Evolutionary conservation across 2,329 filamentous ascomycete genomes (phyloP).

Genomic region (Karstenula rhodostoma): DNA sequence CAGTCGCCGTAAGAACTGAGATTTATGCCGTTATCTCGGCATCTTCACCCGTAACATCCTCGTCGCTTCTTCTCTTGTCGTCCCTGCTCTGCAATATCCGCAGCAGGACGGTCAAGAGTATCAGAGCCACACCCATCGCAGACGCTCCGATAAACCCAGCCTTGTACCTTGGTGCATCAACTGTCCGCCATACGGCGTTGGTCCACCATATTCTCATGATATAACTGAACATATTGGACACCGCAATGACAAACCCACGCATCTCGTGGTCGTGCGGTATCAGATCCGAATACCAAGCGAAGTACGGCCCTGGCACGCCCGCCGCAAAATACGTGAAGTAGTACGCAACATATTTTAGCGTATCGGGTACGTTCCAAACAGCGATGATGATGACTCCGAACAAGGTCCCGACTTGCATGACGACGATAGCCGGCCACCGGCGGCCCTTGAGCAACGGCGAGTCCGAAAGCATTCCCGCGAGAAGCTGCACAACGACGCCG

Average conservation of each 20-base stretch:
- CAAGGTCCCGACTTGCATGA: slow-evolving; percentile 49
- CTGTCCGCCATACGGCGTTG: slow-evolving; percentile 32
- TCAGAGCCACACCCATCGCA: slow-evolving; percentile 30
- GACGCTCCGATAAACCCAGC: slow-evolving; percentile 33
- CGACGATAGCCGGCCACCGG: slow-evolving; percentile 51
- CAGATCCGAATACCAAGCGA: slow-evolving; percentile 35
- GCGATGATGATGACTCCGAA: slow-evolving; percentile 53
- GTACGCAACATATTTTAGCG: slow-evolving; percentile 50
- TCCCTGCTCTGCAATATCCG: slow-evolving; percentile 27
- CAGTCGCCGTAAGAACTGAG: background rate
- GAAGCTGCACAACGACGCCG: slow-evolving; percentile 55
- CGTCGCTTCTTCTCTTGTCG: slow-evolving; percentile 18
- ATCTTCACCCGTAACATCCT: background rate
- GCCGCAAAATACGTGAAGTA: slow-evolving; percentile 34
- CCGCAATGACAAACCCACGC: slow-evolving; percentile 34
- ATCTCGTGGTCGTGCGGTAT: slow-evolving; percentile 39
- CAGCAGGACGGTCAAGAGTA: slow-evolving; percentile 25
- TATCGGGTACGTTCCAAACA: slow-evolving; percentile 55
- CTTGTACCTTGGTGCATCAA: slow-evolving; percentile 30
- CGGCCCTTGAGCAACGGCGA: slow-evolving; percentile 36
- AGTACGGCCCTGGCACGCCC: slow-evolving; percentile 36
- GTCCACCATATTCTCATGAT: slow-evolving; percentile 32
- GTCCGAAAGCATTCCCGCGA: slow-evolving; percentile 47
- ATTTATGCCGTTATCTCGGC: background rate
- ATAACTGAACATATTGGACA: slow-evolving; percentile 35